Evolutionary conservation across 106 monocot species (phyloP).

Genomic region (Platanthera zijinensis): DNA sequence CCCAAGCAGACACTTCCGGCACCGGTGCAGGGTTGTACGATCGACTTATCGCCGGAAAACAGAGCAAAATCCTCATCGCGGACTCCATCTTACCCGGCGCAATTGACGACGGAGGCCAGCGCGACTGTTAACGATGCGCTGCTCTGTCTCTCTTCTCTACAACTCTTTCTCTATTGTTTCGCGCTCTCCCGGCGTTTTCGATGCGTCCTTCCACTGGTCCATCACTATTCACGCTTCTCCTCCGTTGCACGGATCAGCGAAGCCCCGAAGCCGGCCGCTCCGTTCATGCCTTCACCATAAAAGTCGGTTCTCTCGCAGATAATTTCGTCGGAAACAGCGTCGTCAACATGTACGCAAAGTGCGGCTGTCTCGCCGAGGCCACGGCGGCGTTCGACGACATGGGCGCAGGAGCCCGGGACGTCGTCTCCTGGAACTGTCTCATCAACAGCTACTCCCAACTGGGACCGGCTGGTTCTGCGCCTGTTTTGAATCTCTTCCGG

Average conservation of each 20-base stretch:
- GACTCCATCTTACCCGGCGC: neutral
- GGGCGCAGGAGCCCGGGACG: constrained; percentile 12
- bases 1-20: no score
- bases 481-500: constrained; percentile 22
- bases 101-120: neutral
- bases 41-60: no score
- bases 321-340: constrained; percentile 39
- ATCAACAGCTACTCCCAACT: constrained; percentile 38
- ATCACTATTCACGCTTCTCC: constrained; percentile 25
- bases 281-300: constrained; percentile 41
- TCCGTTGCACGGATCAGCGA: constrained; percentile 23
- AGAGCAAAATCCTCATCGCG: neutral
- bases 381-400: constrained; percentile 30
- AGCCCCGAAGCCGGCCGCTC: constrained; percentile 14
- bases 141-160: neutral
- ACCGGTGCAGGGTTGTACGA: no score
- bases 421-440: constrained; percentile 69
- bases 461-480: neutral
- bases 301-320: constrained; percentile 27
- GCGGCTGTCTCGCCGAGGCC: constrained; percentile 24
- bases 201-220: neutral
- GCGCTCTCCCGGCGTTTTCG: neutral
- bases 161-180: neutral
- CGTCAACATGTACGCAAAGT: constrained; percentile 55
- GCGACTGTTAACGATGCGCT: neutral